Percentiles rank a stretch among this genome's conserved stretches.
Conservation (phyloP, 257 asterid genomes). For the Voacanga thouarsii region DNA sequence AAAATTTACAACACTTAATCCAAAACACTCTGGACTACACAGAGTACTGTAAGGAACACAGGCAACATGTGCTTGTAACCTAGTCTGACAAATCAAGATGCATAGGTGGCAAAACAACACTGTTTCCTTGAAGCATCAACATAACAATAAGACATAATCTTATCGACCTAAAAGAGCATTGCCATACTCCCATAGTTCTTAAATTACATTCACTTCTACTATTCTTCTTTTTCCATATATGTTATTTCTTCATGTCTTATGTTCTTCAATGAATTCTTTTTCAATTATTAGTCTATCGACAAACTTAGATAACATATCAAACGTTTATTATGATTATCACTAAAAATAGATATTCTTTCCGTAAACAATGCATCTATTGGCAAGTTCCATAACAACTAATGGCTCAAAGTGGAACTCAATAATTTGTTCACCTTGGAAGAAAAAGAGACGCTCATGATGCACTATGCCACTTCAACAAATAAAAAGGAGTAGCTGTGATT, state of each 20-base stretch:
- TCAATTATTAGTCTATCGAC: not conserved
- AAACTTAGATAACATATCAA: not conserved
- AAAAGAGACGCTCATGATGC: not conserved
- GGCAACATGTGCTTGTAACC: constrained; percentile 94
- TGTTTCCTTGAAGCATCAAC: constrained; percentile 59
- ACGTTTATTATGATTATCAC: not conserved
- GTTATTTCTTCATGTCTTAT: not conserved
- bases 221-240: not conserved
- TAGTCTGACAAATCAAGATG: constrained; percentile 46
- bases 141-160: not conserved
- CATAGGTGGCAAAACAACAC: constrained; percentile 6
- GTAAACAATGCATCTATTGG: not conserved
- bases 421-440: not conserved
- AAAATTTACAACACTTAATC: constrained; percentile 26
- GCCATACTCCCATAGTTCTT: not conserved
- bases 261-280: not conserved
- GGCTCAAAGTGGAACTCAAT: not conserved
- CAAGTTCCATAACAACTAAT: not conserved
- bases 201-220: not conserved
- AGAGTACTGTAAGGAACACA: constrained; percentile 52
- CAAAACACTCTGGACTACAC: constrained; percentile 23
- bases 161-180: not conserved
- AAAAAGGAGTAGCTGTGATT: not conserved
- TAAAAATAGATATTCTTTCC: not conserved
- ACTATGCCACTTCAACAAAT: not conserved